phyloP scores from a whole-genome alignment of 176 grass and related monocot genomes.

The Thinopyrum elongatum region DNA sequence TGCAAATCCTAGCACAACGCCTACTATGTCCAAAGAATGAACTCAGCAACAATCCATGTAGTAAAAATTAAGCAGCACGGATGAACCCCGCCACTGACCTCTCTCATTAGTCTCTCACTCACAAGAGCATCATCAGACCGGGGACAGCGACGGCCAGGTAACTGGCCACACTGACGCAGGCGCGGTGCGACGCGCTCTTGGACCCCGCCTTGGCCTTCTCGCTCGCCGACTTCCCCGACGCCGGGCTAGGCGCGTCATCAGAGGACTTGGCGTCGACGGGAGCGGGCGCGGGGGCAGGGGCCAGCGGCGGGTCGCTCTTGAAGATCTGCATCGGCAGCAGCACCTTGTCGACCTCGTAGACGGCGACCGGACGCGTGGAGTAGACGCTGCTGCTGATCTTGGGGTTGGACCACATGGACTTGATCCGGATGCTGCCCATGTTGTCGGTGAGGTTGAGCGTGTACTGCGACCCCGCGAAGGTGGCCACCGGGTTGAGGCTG shows the following conservation, averaged over 20 bases:
- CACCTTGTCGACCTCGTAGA: slow-evolving; percentile 78
- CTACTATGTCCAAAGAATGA: slow-evolving; percentile 86
- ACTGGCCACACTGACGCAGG: not conserved
- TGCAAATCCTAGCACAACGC: slow-evolving; percentile 40
- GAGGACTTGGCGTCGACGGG: slow-evolving; percentile 58
- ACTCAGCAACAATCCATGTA: slow-evolving; percentile 51
- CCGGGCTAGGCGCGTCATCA: slow-evolving; percentile 41
- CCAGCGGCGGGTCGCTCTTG: slow-evolving; percentile 61
- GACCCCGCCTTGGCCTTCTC: slow-evolving; percentile 27
- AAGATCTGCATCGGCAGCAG: slow-evolving; percentile 88
- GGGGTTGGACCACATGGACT: slow-evolving; percentile 88
- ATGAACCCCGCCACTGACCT: slow-evolving; percentile 18
- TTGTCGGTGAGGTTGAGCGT: slow-evolving; percentile 71
- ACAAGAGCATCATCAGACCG: slow-evolving; percentile 55
- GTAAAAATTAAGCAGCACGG: slow-evolving; percentile 18
- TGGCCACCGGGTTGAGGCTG: slow-evolving; percentile 62
- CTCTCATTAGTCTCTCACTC: slow-evolving; percentile 7
- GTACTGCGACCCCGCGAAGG: slow-evolving; percentile 71
- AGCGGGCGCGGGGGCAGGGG: slow-evolving; percentile 68
- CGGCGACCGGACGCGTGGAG: slow-evolving; percentile 63
- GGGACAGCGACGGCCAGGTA: slow-evolving; percentile 41
- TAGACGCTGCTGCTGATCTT: slow-evolving; percentile 85
- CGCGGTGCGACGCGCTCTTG: slow-evolving; percentile 27
- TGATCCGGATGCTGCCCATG: slow-evolving; percentile 57
- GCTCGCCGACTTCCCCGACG: slow-evolving; percentile 13